Conservation (phyloP, 225 moss, liverwort and hornwort genomes). For the Polytrichum formosum region DNA sequence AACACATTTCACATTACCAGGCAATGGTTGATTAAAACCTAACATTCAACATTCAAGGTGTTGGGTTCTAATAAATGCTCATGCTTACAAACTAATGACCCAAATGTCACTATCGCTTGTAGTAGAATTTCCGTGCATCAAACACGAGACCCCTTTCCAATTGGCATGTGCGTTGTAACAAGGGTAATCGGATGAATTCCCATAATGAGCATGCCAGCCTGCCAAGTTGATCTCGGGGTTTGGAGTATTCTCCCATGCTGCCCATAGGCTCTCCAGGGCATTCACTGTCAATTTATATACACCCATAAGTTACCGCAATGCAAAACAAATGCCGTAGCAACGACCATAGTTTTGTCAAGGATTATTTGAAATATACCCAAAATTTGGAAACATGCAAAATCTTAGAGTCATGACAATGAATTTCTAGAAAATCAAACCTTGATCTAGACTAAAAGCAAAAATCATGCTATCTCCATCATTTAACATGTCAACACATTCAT, state of each 20-base stretch:
- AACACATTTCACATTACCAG: too few species aligned
- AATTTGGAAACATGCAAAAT: too few species aligned
- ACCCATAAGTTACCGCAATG: not conserved
- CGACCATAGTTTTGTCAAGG: too few species aligned
- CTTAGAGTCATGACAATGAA: too few species aligned
- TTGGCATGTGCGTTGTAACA: not conserved
- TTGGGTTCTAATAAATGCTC: not conserved
- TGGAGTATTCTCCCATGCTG: constrained; percentile 8
- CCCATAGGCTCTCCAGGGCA: not conserved
- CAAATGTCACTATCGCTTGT: not conserved
- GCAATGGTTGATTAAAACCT: not conserved
- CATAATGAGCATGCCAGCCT: not conserved
- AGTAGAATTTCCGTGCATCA: not conserved
- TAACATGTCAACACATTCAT: too few species aligned
- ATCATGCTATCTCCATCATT: too few species aligned
- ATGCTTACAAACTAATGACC: constrained; percentile 1
- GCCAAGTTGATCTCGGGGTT: not conserved
- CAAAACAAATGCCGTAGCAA: not conserved
- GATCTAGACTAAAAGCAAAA: too few species aligned
- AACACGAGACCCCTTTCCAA: not conserved
- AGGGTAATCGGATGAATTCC: not conserved
- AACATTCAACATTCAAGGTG: not conserved
- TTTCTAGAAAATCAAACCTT: too few species aligned
- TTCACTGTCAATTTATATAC: not conserved
- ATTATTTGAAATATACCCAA: too few species aligned